phyloP scores from a whole-genome alignment of 2,329 filamentous ascomycete species.

The Aaosphaeria arxii region DNA sequence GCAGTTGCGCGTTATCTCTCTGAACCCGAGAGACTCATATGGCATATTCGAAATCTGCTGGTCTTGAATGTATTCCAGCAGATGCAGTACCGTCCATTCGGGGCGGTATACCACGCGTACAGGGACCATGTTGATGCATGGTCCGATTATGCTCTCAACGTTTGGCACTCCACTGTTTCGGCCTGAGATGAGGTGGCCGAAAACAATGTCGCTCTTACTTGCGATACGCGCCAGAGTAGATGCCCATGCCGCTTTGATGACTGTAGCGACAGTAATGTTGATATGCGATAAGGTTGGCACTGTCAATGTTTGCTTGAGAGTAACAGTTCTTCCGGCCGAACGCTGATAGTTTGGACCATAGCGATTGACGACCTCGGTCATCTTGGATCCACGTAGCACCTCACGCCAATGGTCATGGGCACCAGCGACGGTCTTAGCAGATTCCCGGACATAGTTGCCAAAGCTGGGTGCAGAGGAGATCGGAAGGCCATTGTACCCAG shows the following conservation, averaged over 20 bases:
- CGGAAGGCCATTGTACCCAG: slow-evolving; percentile 30
- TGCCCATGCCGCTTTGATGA: slow-evolving; percentile 49
- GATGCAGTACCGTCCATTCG: slow-evolving; percentile 34
- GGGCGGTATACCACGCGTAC: slow-evolving; percentile 37
- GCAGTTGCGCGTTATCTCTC: slow-evolving; percentile 32
- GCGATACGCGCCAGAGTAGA: slow-evolving; percentile 38
- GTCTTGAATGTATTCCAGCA: slow-evolving; percentile 41
- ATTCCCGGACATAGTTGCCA: slow-evolving; percentile 27
- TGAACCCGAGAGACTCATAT: slow-evolving; percentile 32
- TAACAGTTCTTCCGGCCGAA: slow-evolving; percentile 25
- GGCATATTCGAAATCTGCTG: slow-evolving; percentile 43
- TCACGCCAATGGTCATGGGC: slow-evolving; percentile 32
- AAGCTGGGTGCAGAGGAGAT: slow-evolving; percentile 30
- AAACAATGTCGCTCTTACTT: slow-evolving; percentile 39
- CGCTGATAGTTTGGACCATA: slow-evolving; percentile 32
- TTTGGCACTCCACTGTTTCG: slow-evolving; percentile 37
- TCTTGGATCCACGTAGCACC: slow-evolving; percentile 28
- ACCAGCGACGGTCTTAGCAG: slow-evolving; percentile 23
- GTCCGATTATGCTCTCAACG: slow-evolving; percentile 39
- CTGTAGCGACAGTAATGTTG: slow-evolving; percentile 40
- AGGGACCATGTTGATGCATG: slow-evolving; percentile 43
- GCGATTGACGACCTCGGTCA: slow-evolving; percentile 32
- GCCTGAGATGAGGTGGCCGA: slow-evolving; percentile 42
- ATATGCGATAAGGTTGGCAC: slow-evolving; percentile 17
- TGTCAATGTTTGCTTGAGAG: slow-evolving; percentile 21